A percentile compares a stretch with the other conserved stretches of the same genome.
Conservation (phyloP, 768 basidiomycete genomes). For the Macrolepiota albuminosa region DNA sequence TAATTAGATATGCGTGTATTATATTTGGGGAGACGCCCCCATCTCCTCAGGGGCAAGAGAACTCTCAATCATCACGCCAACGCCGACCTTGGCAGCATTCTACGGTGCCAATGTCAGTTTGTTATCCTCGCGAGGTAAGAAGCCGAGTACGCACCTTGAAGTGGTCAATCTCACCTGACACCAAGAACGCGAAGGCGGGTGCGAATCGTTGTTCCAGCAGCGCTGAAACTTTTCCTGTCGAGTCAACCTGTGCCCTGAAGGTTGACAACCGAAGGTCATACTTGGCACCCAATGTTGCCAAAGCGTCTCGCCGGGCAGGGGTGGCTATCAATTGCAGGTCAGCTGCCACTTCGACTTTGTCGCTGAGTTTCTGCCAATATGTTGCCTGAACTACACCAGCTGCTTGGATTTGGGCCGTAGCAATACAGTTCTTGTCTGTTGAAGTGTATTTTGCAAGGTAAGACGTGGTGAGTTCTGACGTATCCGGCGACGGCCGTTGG, state of each 20-base stretch:
- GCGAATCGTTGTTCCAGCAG: slow-evolving; percentile 94
- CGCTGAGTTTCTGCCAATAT: slow-evolving; percentile 94
- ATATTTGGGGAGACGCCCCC: slow-evolving; percentile 49
- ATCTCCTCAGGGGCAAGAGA: slow-evolving; percentile 81
- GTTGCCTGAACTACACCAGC: slow-evolving; percentile 83
- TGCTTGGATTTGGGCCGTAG: slow-evolving; percentile 85
- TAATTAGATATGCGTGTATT: slow-evolving; percentile 23
- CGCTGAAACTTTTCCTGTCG: slow-evolving; percentile 92
- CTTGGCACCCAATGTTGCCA: slow-evolving; percentile 93
- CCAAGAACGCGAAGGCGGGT: slow-evolving; percentile 90
- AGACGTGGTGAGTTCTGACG: slow-evolving; percentile 66
- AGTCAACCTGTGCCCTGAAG: slow-evolving; percentile 93
- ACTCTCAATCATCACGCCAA: slow-evolving; percentile 97
- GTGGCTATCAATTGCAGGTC: slow-evolving; percentile 82
- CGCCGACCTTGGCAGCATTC: slow-evolving; percentile 92
- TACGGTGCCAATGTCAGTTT: slow-evolving; percentile 24
- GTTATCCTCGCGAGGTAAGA: slow-evolving; percentile 2
- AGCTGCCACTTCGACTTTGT: slow-evolving; percentile 96
- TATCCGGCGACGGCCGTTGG: slow-evolving; percentile 71
- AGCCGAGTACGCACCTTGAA: slow-evolving; percentile 64
- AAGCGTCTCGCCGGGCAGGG: slow-evolving; percentile 79
- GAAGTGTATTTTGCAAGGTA: slow-evolving; percentile 80
- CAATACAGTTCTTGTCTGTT: slow-evolving; percentile 78
- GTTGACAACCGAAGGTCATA: slow-evolving; percentile 93
- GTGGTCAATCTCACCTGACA: slow-evolving; percentile 98